Evolutionary conservation across 176 grass and related monocot species (phyloP).

Genomic region (Dactylis glomerata): DNA sequence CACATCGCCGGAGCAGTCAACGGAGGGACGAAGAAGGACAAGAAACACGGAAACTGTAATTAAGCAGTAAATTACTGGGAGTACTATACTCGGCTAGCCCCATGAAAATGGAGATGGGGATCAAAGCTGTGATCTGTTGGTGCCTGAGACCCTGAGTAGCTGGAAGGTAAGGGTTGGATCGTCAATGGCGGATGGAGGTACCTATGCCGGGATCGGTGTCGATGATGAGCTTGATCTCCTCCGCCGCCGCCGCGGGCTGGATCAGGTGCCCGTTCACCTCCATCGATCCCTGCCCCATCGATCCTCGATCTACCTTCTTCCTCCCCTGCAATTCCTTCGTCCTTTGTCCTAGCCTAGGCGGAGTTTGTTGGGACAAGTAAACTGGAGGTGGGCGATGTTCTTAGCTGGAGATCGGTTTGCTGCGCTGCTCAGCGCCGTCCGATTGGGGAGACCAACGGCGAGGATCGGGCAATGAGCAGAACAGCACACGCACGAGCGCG

Average conservation of each 20-base stretch:
- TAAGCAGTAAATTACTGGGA: too few relatives aligned
- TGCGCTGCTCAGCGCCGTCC: too few relatives aligned
- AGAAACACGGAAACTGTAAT: neutral
- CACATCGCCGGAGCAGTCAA: neutral
- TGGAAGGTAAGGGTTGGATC: neutral
- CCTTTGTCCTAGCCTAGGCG: neutral
- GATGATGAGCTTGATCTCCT: neutral
- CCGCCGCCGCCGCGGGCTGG: neutral
- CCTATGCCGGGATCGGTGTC: slow-evolving; percentile 18
- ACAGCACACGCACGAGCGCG: too few relatives aligned
- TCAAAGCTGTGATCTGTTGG: too few relatives aligned
- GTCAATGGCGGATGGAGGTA: neutral
- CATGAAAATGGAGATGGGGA: too few relatives aligned
- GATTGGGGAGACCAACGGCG: too few relatives aligned
- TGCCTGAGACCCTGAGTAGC: too few relatives aligned
- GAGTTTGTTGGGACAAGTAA: neutral
- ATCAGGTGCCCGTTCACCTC: neutral
- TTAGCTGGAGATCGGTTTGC: too few relatives aligned
- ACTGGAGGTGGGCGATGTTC: neutral
- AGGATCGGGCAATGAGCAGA: too few relatives aligned
- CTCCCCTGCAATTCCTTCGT: too few relatives aligned
- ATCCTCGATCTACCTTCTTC: neutral
- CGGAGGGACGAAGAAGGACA: neutral
- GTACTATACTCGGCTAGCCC: too few relatives aligned
- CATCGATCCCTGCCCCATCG: neutral